phyloP scores from a whole-genome alignment of 768 basidiomycete genomes.

The Calocybe indica region DNA sequence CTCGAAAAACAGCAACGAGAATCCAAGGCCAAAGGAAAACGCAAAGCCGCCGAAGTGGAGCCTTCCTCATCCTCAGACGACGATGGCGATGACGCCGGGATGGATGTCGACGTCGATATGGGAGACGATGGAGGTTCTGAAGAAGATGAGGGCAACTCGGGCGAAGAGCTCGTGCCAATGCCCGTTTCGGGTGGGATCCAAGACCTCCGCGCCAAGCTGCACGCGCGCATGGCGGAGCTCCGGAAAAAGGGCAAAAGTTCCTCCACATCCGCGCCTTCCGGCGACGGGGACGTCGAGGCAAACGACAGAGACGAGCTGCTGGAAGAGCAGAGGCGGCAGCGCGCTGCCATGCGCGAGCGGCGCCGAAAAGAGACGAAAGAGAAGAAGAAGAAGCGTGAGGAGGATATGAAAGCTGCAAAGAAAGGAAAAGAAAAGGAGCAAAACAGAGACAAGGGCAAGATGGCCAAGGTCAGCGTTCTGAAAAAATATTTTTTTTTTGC shows the following conservation, averaged over 20 bases:
- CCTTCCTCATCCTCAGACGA: conserved; percentile 26
- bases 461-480: conserved; percentile 45
- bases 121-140: conserved; percentile 23
- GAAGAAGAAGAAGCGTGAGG: conserved; percentile 65
- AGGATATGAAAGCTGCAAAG: conserved; percentile 43
- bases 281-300: conserved; percentile 29
- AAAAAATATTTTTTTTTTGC: neutral
- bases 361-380: conserved; percentile 83
- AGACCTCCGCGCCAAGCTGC: conserved; percentile 65
- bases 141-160: conserved; percentile 13
- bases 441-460: conserved; percentile 33
- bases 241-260: conserved; percentile 32
- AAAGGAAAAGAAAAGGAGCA: conserved; percentile 43
- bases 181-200: conserved; percentile 55
- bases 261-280: conserved; percentile 12
- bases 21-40: conserved; percentile 37
- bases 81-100: conserved; percentile 20
- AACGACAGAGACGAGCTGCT: conserved; percentile 76
- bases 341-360: conserved; percentile 80
- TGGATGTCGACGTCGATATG: conserved; percentile 34
- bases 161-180: conserved; percentile 53
- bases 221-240: conserved; percentile 68
- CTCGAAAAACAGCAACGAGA: conserved; percentile 15
- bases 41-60: conserved; percentile 28
- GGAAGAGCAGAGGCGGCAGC: conserved; percentile 69